Base-by-base conservation (phyloP, 345 rosid genomes). In the Rhizophora mangle region DNA sequence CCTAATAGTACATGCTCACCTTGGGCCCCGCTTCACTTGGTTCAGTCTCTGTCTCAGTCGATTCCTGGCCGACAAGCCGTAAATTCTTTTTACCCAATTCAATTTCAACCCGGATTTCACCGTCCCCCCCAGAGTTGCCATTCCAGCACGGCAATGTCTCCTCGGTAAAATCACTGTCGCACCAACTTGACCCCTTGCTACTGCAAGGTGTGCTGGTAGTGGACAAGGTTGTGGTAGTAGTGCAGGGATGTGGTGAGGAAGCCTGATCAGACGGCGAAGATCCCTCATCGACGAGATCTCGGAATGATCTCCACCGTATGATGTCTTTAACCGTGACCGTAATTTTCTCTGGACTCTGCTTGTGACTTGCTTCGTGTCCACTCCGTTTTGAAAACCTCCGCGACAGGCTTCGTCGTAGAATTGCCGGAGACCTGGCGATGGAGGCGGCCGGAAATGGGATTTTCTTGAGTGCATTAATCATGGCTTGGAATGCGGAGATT, bases 231-330 rank as follows among this genome's bases (percentile, higher is more conserved):
- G 87, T 78, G 20, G 80, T 79, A 13, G 74, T 62, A 49, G 81
- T 74, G 78, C 75, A 78, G 39, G 60, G 79, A 30, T 67, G 75
- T 29, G 78, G 81, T 1, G 87, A 72, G 5, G 72, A 62, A 34
- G 78, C 37, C 0, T 70, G 73, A 68, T 71, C 75, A 7, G 37
- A 49, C 59, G 72, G 77, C 7, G 29, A 70, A 29, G 85, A 63
- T 60, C 66, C 72, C 27, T 85, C 88, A 26, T 82, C 92, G 27
- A 37, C 67, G 63, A 85, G 56, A 76, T 89, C 93, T n/a, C 83
- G 81, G 74, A 86, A 91, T 16, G 98, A 91, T 62, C 72, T 82
- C 98, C 96, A 89, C 75, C 97, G 75, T 60, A 94, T 81, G 64
- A 94, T 91, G 75, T 94, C 98, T 81, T 86, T 94, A 60, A 89